Percentiles rank a stretch among this genome's conserved stretches.
These are phyloP conservation scores for Coemansia sp. DNA, from an alignment of 192 early-diverging fungal genomes.

Conservation along the genomic window DNA sequence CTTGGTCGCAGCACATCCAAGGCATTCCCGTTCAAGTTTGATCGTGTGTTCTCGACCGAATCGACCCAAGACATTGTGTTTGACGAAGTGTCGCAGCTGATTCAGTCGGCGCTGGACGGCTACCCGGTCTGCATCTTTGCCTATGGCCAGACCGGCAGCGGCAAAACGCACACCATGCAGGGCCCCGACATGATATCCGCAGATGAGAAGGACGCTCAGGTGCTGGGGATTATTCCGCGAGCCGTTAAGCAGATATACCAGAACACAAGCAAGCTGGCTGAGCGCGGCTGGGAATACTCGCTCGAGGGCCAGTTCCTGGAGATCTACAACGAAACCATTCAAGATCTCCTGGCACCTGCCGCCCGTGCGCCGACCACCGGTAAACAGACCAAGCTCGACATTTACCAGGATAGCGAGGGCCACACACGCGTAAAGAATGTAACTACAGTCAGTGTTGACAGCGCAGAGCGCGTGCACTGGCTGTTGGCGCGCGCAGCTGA, in stretches of 20 bases:
- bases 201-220: slow-evolving; percentile 20
- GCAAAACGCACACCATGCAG: slow-evolving; percentile 86
- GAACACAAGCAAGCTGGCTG: slow-evolving; percentile 62
- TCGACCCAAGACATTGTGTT: slow-evolving; percentile 78
- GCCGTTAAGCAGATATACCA: slow-evolving; percentile 89
- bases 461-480: slow-evolving; percentile 67
- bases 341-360: slow-evolving; percentile 70
- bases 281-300: slow-evolving; percentile 83
- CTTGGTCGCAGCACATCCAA: slow-evolving; percentile 59
- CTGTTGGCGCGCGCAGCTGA: slow-evolving; percentile 72
- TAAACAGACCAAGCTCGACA: slow-evolving; percentile 73
- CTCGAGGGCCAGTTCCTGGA: slow-evolving; percentile 90
- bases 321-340: slow-evolving; percentile 93
- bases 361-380: slow-evolving; percentile 20
- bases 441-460: slow-evolving; percentile 66
- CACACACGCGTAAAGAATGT: slow-evolving; percentile 78
- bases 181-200: slow-evolving; percentile 52
- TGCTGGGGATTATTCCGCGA: slow-evolving; percentile 89
- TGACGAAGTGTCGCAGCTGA: slow-evolving; percentile 92
- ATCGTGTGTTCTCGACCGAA: slow-evolving; percentile 72
- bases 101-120: slow-evolving; percentile 93
- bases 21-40: slow-evolving; percentile 77
- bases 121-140: slow-evolving; percentile 98
- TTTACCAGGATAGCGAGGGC: slow-evolving; percentile 73
- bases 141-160: slow-evolving; percentile 95